Percentiles rank a stretch among this genome's conserved stretches.
These are phyloP conservation scores for Herpotrichia juniperi DNA, from an alignment of 2,329 filamentous ascomycete genomes.

Conservation along the genomic window DNA sequence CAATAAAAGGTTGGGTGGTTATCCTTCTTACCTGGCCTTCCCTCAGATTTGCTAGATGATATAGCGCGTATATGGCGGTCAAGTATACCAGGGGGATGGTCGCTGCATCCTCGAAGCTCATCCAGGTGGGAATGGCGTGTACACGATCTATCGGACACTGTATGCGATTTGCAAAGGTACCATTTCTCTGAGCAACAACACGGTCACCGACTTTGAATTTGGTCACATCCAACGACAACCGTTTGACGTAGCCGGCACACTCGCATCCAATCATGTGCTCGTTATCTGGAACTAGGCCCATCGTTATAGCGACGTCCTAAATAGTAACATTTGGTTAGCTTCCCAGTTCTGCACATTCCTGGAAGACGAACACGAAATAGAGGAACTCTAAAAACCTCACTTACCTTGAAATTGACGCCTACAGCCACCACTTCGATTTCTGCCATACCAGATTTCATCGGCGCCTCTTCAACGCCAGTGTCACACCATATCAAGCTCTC, in stretches of 20 bases:
- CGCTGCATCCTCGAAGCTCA: slow-evolving; percentile 12
- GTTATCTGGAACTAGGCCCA: too few species aligned
- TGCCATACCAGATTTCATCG: neutral
- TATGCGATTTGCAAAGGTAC: neutral
- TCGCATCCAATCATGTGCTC: slow-evolving; percentile 3
- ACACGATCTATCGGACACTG: neutral
- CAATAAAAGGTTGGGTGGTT: too few species aligned
- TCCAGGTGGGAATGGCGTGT: neutral
- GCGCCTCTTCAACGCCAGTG: too few species aligned
- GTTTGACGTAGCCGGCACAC: slow-evolving; percentile 10
- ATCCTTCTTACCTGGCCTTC: slow-evolving; percentile 1
- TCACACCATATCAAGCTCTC: too few species aligned
- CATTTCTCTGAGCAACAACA: neutral
- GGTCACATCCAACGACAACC: neutral
- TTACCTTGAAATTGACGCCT: neutral
- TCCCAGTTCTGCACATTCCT: neutral
- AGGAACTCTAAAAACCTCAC: neutral
- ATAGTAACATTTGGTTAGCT: neutral
- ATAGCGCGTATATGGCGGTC: slow-evolving; percentile 16
- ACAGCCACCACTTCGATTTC: neutral
- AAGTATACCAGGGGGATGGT: neutral
- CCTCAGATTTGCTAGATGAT: slow-evolving; percentile 9
- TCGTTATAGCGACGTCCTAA: too few species aligned
- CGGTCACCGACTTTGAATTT: neutral
- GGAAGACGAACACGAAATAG: neutral